Evolutionary conservation across 352 stramenopile species (phyloP).

Genomic region (Thalassiosira gravida): DNA sequence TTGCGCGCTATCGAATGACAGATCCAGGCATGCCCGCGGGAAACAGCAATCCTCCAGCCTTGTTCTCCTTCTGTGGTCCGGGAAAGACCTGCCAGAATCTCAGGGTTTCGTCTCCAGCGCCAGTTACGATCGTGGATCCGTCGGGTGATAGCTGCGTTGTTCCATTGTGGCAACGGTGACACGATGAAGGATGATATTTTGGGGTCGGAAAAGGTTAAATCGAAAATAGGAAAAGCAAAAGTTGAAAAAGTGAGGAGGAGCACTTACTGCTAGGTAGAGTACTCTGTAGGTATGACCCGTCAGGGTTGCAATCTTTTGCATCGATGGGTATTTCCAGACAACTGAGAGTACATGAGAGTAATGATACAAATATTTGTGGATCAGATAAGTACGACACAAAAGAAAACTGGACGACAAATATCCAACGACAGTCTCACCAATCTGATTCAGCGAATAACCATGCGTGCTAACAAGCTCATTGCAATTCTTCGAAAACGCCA

Average conservation of each 20-base stretch:
- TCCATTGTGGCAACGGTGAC: too few relatives aligned
- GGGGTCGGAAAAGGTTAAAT: too few relatives aligned
- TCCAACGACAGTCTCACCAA: too few relatives aligned
- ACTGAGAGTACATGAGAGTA: too few relatives aligned
- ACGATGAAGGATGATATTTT: too few relatives aligned
- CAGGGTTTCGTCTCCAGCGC: conserved; percentile 97
- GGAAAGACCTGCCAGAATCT: conserved; percentile 99
- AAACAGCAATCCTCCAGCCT: too few relatives aligned
- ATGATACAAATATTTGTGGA: too few relatives aligned
- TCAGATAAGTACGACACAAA: too few relatives aligned
- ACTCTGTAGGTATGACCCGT: conserved; percentile 92
- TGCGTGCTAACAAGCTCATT: conserved; percentile 95
- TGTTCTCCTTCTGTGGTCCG: conserved; percentile 46
- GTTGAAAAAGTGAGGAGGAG: too few relatives aligned
- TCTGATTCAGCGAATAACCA: conserved; percentile 96
- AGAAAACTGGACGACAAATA: too few relatives aligned
- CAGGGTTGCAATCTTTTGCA: conserved; percentile 96
- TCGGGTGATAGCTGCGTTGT: conserved; percentile 94
- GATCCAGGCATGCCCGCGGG: too few relatives aligned
- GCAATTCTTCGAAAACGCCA: conserved; percentile 92
- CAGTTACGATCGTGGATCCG: conserved; percentile 94
- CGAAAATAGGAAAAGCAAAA: not conserved
- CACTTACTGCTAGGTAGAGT: conserved; percentile 50
- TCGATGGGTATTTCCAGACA: conserved; percentile 99
- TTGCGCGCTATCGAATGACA: too few relatives aligned